Evolutionary conservation across 139 green algal species (phyloP).

Genomic region (Chlamydomonas sp.): DNA sequence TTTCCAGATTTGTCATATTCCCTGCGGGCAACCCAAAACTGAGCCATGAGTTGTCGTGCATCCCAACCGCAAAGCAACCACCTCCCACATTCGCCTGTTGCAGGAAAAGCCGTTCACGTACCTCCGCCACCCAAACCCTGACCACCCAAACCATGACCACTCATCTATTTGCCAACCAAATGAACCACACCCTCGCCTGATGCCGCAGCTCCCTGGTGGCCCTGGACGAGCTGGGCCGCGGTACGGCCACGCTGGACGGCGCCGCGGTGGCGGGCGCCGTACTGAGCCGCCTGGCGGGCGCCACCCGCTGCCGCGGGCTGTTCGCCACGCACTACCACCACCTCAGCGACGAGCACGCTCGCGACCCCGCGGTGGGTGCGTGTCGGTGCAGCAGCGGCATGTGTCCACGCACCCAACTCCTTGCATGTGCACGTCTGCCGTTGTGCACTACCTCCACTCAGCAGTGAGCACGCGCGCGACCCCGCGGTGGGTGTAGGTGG

Average conservation of each 20-base stretch:
- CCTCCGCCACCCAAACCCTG: conserved; percentile 8
- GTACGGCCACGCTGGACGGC: conserved; percentile 96
- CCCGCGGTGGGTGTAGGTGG: conserved; percentile 7
- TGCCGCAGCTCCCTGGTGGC: conserved; percentile 83
- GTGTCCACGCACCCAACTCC: not conserved
- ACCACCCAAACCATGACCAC: conserved; percentile 28
- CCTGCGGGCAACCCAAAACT: too few relatives aligned
- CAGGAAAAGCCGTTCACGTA: too few relatives aligned
- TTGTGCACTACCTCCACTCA: conserved; percentile 94
- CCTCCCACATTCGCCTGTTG: too few relatives aligned
- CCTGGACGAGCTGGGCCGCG: conserved; percentile 96
- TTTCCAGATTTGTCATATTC: too few relatives aligned
- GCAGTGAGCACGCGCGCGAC: conserved; percentile 73
- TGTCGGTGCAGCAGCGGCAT: not conserved
- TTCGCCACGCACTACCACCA: conserved; percentile 99
- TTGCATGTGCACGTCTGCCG: too few relatives aligned
- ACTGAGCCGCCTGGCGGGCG: not conserved
- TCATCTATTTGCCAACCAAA: not conserved
- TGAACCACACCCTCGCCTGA: not conserved
- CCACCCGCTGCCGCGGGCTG: conserved; percentile 79
- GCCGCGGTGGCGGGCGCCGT: conserved; percentile 56
- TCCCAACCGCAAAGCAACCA: too few relatives aligned
- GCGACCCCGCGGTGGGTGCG: conserved; percentile 50
- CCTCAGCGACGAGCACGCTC: conserved; percentile 74
- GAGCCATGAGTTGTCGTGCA: too few relatives aligned